Evolutionary conservation across 1,284 basidiomycete genomes (phyloP).

Genomic region (Anthracocystis walkeri): DNA sequence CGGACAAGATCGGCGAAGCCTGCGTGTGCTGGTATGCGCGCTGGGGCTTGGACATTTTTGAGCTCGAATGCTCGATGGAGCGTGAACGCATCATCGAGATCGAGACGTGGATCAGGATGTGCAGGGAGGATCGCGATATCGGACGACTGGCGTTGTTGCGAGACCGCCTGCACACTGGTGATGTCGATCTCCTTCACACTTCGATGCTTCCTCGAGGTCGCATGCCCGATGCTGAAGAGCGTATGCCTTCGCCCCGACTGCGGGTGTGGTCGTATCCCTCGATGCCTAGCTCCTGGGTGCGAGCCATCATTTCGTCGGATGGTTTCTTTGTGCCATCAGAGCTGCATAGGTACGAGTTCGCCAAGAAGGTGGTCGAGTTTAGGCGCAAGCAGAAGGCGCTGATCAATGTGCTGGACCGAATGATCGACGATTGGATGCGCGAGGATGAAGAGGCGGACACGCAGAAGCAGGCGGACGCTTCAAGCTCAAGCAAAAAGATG

Average conservation of each 20-base stretch:
- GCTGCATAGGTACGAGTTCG: constrained; percentile 82
- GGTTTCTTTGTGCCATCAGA: constrained; percentile 84
- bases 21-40: constrained; percentile 86
- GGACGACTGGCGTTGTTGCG: constrained; percentile 28
- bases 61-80: constrained; percentile 74
- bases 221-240: constrained; percentile 46
- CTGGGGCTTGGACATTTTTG: constrained; percentile 84
- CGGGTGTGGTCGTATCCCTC: constrained; percentile 69
- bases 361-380: constrained; percentile 80
- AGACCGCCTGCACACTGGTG: constrained; percentile 44
- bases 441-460: constrained; percentile 18
- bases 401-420: constrained; percentile 40
- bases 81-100: constrained; percentile 42
- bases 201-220: constrained; percentile 49
- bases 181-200: constrained; percentile 46
- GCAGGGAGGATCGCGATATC: constrained; percentile 31
- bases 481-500: constrained; percentile 22
- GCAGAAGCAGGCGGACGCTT: not conserved
- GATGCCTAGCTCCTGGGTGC: constrained; percentile 79
- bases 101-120: constrained; percentile 41
- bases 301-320: constrained; percentile 81
- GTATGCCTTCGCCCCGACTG: constrained; percentile 72
- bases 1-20: constrained; percentile 90
- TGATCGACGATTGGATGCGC: constrained; percentile 42
- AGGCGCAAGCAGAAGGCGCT: constrained; percentile 72